Evolutionary conservation across 306 rosid species (phyloP).

Genomic region (Calophaca sinica): DNA sequence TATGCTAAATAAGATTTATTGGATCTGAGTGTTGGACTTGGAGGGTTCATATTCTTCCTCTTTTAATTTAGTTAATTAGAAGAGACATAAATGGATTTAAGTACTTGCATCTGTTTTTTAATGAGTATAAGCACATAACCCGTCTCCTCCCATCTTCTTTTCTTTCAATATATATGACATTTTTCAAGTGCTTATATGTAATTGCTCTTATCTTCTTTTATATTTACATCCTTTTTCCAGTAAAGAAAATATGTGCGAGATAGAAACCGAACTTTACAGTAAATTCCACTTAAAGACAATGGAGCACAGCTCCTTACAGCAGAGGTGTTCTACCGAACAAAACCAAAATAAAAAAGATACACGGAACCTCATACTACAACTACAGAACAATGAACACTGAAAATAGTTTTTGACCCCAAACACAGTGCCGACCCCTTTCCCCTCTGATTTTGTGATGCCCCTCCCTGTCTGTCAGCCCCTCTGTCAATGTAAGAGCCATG

Average conservation of each 20-base stretch:
- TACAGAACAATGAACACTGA: not conserved
- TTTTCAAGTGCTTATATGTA: slow-evolving; percentile 23
- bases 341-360: not conserved
- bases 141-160: not conserved
- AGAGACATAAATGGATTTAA: slow-evolving; percentile 20
- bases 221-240: not conserved
- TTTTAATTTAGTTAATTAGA: slow-evolving; percentile 32
- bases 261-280: not conserved
- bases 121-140: not conserved
- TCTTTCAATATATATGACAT: not conserved
- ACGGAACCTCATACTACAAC: not conserved
- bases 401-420: not conserved
- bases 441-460: no score
- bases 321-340: not conserved
- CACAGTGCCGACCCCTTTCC: not conserved
- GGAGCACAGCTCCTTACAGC: not conserved
- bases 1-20: slow-evolving; percentile 16
- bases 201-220: not conserved
- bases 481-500: no score
- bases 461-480: no score
- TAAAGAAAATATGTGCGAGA: slow-evolving; percentile 1
- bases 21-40: slow-evolving; percentile 8
- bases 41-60: slow-evolving; percentile 32
- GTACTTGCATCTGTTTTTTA: slow-evolving; percentile 5
- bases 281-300: not conserved